Evolutionary conservation across 2,329 filamentous ascomycete genomes (phyloP), one percentile per base, ranked within the genome.

Genomic region (Fusarium sp.): DNA sequence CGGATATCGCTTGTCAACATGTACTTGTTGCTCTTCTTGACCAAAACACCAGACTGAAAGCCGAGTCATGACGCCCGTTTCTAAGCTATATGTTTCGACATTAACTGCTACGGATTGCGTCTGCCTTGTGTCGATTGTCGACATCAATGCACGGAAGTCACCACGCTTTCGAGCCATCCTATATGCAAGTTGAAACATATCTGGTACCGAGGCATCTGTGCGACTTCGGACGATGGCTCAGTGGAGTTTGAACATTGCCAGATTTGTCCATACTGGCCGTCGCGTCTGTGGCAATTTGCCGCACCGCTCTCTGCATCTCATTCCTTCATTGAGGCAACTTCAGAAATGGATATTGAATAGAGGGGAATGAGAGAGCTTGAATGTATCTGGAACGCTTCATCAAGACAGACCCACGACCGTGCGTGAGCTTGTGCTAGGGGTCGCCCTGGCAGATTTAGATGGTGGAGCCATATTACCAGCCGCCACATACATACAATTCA

Each of bases 401-500:
- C 51, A 56, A 65, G 30, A 28, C 24, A 62, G 64, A 69, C 75
- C 76, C 72, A 76, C 63, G 70, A 41, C 57, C 75, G 65, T 75
- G 72, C 75, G 60, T 72, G 66, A 66, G 70, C 66, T 64, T 54
- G 50, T 62, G 65, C 75, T 68, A 71, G 70, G 66, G 68, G 70
- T 60, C 47, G 62, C 56, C 77, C 75, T 77, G 72, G 65, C 64
- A 62, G 68, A 55, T 66, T 58, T 73, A 70, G 68, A 63, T 47
- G 58, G 72, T 66, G 75, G 75, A 71, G 62, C 61, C 72, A 75
- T 75, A 61, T 78, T 71, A 58, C 74, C 67, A 64, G 74, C 73
- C 72, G 71, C 70, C 74, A 72, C 73, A 75, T 75, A 62, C 68
- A 70, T 76, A 60, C 68, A 70, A 66, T 75, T 71, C 68, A 74